phyloP scores from a whole-genome alignment of 202 grass and related monocot genomes.

The Miscanthus sacchariflorus region DNA sequence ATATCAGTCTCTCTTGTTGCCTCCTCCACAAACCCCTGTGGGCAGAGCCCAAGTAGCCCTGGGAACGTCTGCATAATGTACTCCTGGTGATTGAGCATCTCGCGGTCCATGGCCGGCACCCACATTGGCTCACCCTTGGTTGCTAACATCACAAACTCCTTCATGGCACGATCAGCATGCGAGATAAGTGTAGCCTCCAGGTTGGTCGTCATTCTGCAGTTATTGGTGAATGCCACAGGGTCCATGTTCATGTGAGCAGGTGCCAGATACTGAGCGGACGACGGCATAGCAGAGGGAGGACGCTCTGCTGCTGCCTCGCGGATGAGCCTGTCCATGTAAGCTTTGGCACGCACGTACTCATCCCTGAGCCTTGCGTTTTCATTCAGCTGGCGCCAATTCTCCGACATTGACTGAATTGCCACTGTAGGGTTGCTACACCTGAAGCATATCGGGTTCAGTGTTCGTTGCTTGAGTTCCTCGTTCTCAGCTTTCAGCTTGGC shows the following conservation, averaged over 20 bases:
- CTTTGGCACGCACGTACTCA: neutral
- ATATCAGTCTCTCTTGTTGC: slow-evolving; percentile 46
- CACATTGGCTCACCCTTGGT: slow-evolving; percentile 27
- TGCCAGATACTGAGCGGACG: neutral
- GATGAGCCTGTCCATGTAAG: neutral
- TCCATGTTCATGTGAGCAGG: neutral
- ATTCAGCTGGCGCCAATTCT: slow-evolving; percentile 13
- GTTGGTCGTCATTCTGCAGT: no score
- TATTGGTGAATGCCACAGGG: neutral
- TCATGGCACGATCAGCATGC: neutral
- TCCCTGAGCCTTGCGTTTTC: slow-evolving; percentile 54
- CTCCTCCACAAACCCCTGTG: slow-evolving; percentile 29
- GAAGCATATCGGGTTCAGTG: slow-evolving; percentile 24
- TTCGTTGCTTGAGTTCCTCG: neutral
- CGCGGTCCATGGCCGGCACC: neutral
- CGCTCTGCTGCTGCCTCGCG: neutral
- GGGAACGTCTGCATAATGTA: slow-evolving; percentile 31
- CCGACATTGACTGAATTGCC: neutral
- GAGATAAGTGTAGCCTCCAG: neutral
- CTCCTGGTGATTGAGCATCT: slow-evolving; percentile 24
- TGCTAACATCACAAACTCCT: slow-evolving; percentile 26
- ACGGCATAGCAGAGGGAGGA: neutral
- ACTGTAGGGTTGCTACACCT: slow-evolving; percentile 22
- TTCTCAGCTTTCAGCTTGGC: slow-evolving; percentile 48
- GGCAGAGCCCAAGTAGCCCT: slow-evolving; percentile 16